Percentiles rank a stretch among this genome's conserved stretches.
phyloP scores from a whole-genome alignment of 495 filamentous ascomycete genomes.

The Cercophora newfieldiana region DNA sequence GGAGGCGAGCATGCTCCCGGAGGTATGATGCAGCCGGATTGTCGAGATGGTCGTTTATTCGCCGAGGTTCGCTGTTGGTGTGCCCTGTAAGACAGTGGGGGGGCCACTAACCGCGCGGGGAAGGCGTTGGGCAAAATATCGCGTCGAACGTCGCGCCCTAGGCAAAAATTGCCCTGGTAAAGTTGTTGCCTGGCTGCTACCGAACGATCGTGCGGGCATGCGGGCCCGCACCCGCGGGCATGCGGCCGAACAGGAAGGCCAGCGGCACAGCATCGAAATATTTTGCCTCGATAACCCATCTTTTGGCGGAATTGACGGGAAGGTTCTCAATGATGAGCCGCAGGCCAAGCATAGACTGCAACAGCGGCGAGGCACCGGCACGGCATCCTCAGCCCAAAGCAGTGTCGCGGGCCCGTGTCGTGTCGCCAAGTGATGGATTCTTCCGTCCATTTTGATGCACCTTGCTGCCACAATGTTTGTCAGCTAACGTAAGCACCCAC shows the following conservation, averaged over 20 bases:
- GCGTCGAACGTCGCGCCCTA: background rate
- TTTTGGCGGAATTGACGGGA: background rate
- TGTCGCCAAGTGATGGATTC: background rate
- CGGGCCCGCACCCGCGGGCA: background rate
- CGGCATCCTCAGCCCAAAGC: background rate
- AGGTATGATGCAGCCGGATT: background rate
- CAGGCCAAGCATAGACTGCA: background rate
- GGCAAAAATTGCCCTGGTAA: background rate
- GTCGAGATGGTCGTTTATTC: background rate
- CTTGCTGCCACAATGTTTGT: background rate
- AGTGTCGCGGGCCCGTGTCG: background rate
- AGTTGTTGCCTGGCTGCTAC: constrained; percentile 3
- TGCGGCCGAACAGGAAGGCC: background rate
- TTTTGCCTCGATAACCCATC: background rate
- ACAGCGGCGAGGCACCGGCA: background rate
- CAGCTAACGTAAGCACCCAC: constrained; percentile 3
- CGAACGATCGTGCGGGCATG: background rate
- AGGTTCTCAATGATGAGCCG: background rate
- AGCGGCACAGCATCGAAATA: background rate
- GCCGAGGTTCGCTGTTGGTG: background rate
- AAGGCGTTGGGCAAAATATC: background rate
- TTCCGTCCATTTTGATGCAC: background rate
- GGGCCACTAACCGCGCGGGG: background rate
- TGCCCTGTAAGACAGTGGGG: background rate
- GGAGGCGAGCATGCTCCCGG: background rate